phyloP scores from a whole-genome alignment of 1,284 basidiomycete species.

The Boletus smithii region DNA sequence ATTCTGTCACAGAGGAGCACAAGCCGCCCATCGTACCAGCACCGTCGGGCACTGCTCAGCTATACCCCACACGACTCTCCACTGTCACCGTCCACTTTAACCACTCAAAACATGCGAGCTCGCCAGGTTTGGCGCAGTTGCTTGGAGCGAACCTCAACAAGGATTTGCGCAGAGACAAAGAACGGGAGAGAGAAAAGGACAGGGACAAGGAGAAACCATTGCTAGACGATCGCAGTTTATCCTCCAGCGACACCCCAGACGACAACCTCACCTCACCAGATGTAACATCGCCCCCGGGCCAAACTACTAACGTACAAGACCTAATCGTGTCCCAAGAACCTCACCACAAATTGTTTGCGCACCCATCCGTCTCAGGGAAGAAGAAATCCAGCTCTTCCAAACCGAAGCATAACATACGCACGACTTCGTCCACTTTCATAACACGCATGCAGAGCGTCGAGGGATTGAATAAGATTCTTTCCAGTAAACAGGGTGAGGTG shows the following conservation, averaged over 20 bases:
- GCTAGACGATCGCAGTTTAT: constrained; percentile 63
- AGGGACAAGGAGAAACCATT: constrained; percentile 48
- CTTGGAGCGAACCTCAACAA: constrained; percentile 50
- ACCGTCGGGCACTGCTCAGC: constrained; percentile 45
- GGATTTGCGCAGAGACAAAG: constrained; percentile 43
- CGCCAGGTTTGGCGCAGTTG: constrained; percentile 62
- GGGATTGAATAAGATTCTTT: constrained; percentile 69
- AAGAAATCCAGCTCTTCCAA: constrained; percentile 59
- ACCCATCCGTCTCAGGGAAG: constrained; percentile 46
- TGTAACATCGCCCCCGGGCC: constrained; percentile 27
- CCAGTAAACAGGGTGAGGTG: constrained; percentile 76
- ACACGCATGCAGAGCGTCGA: constrained; percentile 79
- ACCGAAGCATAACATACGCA: constrained; percentile 85
- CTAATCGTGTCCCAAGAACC: constrained; percentile 35
- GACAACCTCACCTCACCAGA: constrained; percentile 47
- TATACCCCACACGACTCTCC: constrained; percentile 62
- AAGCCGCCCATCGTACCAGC: constrained; percentile 55
- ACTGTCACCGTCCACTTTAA: constrained; percentile 63
- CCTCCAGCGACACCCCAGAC: constrained; percentile 72
- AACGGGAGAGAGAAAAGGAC: constrained; percentile 58
- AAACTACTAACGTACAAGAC: constrained; percentile 26
- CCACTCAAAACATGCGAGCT: constrained; percentile 47
- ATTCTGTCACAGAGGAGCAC: constrained; percentile 81
- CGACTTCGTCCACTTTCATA: constrained; percentile 87
- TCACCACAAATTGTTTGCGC: constrained; percentile 49